Evolutionary conservation across 352 stramenopile genomes (phyloP).

Genomic region (Hyaloperonospora arabidopsidis): DNA sequence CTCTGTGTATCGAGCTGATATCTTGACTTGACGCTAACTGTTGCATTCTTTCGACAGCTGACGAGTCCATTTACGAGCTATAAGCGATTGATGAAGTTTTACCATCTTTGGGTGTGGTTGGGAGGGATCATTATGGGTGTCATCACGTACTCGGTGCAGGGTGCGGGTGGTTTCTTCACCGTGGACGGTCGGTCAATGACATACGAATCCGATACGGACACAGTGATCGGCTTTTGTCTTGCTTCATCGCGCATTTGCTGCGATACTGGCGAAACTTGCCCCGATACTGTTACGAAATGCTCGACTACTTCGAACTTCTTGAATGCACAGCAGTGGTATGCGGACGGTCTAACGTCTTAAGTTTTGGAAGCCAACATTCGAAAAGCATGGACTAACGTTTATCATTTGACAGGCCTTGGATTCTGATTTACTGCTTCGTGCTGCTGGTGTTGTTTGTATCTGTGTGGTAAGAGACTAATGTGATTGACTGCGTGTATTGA

Average conservation of each 20-base stretch:
- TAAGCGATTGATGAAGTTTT: conserved; percentile 85
- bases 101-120: conserved; percentile 80
- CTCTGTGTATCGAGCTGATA: not conserved
- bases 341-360: not conserved
- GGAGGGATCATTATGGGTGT: conserved; percentile 73
- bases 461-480: conserved; percentile 40
- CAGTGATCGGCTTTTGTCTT: conserved; percentile 75
- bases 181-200: conserved; percentile 80
- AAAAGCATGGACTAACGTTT: not conserved
- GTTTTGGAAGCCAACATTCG: not conserved
- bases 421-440: conserved; percentile 82
- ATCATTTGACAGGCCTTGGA: conserved; percentile 56
- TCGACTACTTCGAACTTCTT: conserved; percentile 53
- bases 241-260: conserved; percentile 79
- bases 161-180: conserved; percentile 77
- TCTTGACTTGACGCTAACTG: not conserved
- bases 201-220: conserved; percentile 52
- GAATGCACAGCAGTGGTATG: conserved; percentile 70
- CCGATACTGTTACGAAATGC: conserved; percentile 32
- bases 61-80: conserved; percentile 87
- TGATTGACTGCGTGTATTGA: not conserved
- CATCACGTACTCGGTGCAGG: conserved; percentile 60
- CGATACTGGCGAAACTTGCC: conserved; percentile 40
- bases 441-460: conserved; percentile 79
- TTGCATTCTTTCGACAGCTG: conserved; percentile 26